A percentile compares a stretch with the other conserved stretches of the same genome.
Evolutionary conservation across 106 monocot species (phyloP).

Genomic region (Dioscorea alata): DNA sequence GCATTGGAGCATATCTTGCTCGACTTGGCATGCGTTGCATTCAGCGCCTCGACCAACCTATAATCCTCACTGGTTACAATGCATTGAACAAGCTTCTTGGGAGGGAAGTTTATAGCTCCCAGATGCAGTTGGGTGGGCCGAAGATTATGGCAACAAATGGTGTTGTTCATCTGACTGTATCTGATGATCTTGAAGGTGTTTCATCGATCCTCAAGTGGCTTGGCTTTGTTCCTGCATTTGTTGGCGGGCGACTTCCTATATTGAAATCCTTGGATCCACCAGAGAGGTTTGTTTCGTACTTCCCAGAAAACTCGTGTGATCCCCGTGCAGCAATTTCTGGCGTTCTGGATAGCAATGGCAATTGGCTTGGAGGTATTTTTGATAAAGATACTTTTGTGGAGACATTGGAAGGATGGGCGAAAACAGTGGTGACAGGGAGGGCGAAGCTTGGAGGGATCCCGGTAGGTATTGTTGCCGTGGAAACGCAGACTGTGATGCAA

Average conservation of each 20-base stretch:
- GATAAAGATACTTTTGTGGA: constrained; percentile 90
- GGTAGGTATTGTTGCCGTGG: constrained; percentile 92
- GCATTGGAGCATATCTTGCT: constrained; percentile 97
- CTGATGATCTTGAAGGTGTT: constrained; percentile 94
- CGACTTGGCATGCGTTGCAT: constrained; percentile 98
- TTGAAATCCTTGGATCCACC: constrained; percentile 56
- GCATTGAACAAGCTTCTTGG: constrained; percentile 96
- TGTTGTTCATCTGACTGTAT: constrained; percentile 89
- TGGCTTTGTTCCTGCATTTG: constrained; percentile 76
- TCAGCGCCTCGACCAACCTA: constrained; percentile 93
- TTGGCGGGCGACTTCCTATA: constrained; percentile 79
- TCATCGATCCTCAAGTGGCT: constrained; percentile 92
- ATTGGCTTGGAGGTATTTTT: constrained; percentile 90
- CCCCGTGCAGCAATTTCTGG: constrained; percentile 87
- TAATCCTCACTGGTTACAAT: constrained; percentile 92
- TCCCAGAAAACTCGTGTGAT: constrained; percentile 86
- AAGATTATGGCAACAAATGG: constrained; percentile 99
- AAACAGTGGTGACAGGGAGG: constrained; percentile 91
- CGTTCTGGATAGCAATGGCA: constrained; percentile 36
- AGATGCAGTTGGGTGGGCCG: constrained; percentile 98
- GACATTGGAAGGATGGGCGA: constrained; percentile 96
- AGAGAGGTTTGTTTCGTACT: constrained; percentile 64
- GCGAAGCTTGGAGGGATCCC: constrained; percentile 96
- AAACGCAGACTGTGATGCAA: constrained; percentile 93
- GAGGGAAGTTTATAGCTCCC: constrained; percentile 94